These are phyloP conservation scores for Penicillium psychrofluorescens DNA, from an alignment of 495 filamentous ascomycete species.

Conservation along the genomic window DNA sequence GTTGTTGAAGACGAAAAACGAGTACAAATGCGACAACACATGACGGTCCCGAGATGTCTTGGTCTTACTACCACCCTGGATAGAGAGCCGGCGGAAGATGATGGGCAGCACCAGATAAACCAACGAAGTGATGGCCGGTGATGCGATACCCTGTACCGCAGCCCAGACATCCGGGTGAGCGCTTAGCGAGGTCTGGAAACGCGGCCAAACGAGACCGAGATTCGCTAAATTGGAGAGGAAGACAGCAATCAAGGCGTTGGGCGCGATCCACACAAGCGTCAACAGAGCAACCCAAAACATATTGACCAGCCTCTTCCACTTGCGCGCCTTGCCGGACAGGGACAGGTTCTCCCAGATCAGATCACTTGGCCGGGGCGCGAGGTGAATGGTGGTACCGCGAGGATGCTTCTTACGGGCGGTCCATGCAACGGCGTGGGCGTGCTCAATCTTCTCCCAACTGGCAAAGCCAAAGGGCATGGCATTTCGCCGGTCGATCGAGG, in stretches of 20 bases:
- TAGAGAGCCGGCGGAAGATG: slow-evolving; percentile 78
- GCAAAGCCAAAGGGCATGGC: slow-evolving; percentile 91
- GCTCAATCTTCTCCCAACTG: slow-evolving; percentile 78
- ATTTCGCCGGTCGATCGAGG: slow-evolving; percentile 75
- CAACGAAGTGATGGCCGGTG: slow-evolving; percentile 84
- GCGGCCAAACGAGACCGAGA: slow-evolving; percentile 71
- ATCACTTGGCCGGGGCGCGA: slow-evolving; percentile 84
- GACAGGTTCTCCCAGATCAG: slow-evolving; percentile 94
- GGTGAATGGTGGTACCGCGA: slow-evolving; percentile 64
- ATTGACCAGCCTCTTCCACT: slow-evolving; percentile 68
- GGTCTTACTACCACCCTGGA: slow-evolving; percentile 73
- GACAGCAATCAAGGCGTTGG: slow-evolving; percentile 90
- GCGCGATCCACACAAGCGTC: slow-evolving; percentile 85
- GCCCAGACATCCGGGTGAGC: slow-evolving; percentile 64
- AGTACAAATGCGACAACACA: slow-evolving; percentile 83
- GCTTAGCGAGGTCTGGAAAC: slow-evolving; percentile 58
- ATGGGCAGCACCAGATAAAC: slow-evolving; percentile 85
- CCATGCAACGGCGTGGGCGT: slow-evolving; percentile 84
- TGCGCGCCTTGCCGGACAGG: slow-evolving; percentile 55
- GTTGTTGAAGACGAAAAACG: slow-evolving; percentile 98
- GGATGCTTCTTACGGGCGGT: slow-evolving; percentile 71
- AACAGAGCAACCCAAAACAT: slow-evolving; percentile 75
- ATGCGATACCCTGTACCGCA: slow-evolving; percentile 84
- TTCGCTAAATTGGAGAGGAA: slow-evolving; percentile 83
- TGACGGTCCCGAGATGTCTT: slow-evolving; percentile 93